Percentiles rank a stretch among this genome's conserved stretches.
These are phyloP conservation scores for Penicillium sp. DNA, from an alignment of 2,329 filamentous ascomycete genomes.

Conservation along the genomic window DNA sequence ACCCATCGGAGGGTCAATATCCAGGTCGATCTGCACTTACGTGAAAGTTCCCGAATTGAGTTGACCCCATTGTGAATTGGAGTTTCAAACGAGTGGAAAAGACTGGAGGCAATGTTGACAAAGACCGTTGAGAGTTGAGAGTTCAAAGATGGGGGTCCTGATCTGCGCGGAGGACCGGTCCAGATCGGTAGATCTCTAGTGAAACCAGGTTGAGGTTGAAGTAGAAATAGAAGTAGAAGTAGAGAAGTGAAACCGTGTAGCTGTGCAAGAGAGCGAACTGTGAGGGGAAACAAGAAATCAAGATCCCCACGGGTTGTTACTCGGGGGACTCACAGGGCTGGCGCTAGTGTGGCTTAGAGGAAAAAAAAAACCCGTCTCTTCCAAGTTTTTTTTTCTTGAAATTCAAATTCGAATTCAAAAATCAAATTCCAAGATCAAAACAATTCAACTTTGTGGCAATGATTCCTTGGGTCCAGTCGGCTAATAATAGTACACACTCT, in stretches of 20 bases:
- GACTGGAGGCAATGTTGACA: constrained; percentile 12
- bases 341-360: constrained; percentile 13
- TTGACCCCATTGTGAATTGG: constrained; percentile 46
- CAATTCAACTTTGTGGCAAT: not conserved
- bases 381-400: not conserved
- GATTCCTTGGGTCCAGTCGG: not conserved
- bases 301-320: constrained; percentile 8
- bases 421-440: not conserved
- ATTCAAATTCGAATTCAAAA: too few species aligned
- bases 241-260: not conserved
- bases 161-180: constrained; percentile 8
- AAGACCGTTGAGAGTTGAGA: not conserved
- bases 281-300: not conserved
- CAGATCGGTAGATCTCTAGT: constrained; percentile 5
- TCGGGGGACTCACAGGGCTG: constrained; percentile 11
- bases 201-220: not conserved
- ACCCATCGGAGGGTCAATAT: constrained; percentile 10
- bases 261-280: not conserved
- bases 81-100: constrained; percentile 1
- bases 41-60: constrained; percentile 60
- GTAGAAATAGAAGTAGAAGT: too few species aligned
- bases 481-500: constrained; percentile 1
- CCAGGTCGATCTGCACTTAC: constrained; percentile 39
- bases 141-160: constrained; percentile 8
- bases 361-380: not conserved